Evolutionary conservation across 345 rosid species (phyloP).

Genomic region (Populus davidiana): DNA sequence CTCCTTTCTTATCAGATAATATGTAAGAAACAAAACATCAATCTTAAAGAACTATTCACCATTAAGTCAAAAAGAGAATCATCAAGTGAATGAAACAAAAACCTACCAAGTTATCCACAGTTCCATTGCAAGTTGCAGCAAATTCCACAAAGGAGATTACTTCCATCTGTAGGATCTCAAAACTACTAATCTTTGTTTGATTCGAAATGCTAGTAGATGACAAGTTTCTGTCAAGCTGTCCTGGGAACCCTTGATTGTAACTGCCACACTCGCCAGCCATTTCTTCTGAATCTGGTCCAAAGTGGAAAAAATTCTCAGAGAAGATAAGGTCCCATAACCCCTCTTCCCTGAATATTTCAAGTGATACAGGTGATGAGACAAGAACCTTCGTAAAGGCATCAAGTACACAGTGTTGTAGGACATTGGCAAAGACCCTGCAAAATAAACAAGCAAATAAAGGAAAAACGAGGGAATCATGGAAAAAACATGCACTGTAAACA

Average conservation of each 20-base stretch:
- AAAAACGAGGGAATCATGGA: constrained; percentile 1
- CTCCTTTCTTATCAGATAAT: background rate
- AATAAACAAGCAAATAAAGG: constrained; percentile 3
- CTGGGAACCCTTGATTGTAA: constrained; percentile 16
- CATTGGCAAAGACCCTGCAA: constrained; percentile 47
- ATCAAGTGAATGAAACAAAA: constrained; percentile 11
- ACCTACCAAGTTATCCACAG: constrained; percentile 57
- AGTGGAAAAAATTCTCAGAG: constrained; percentile 68
- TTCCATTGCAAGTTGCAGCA: constrained; percentile 55
- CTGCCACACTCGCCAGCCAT: constrained; percentile 27
- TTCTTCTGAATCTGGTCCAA: constrained; percentile 38
- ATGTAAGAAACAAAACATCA: constrained; percentile 14
- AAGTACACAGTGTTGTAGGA: constrained; percentile 53
- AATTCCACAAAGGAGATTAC: constrained; percentile 58
- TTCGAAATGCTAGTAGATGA: constrained; percentile 16
- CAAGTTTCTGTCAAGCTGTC: constrained; percentile 27
- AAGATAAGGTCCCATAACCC: constrained; percentile 73
- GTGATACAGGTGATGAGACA: constrained; percentile 44
- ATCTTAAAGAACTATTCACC: constrained; percentile 4
- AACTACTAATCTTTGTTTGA: constrained; percentile 27
- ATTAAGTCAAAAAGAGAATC: constrained; percentile 5
- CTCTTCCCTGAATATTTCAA: constrained; percentile 57
- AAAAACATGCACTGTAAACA: background rate
- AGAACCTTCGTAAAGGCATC: constrained; percentile 52
- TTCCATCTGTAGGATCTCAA: constrained; percentile 55